phyloP scores from a whole-genome alignment of 2,329 filamentous ascomycete genomes.

The Curvularia sp. region DNA sequence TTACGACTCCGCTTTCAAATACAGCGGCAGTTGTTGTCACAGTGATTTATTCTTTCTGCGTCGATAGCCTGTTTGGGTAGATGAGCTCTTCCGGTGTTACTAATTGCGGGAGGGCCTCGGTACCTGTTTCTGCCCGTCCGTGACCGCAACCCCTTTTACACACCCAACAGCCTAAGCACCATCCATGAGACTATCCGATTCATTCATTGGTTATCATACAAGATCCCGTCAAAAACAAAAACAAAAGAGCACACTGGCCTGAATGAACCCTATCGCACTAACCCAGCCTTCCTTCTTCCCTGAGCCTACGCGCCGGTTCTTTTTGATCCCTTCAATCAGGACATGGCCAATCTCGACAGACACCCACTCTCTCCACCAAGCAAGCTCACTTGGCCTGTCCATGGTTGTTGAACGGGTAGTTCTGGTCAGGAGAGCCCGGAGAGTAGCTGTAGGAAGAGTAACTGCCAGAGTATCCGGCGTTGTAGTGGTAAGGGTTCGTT shows the following conservation, averaged over 20 bases:
- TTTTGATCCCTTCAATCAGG: not conserved
- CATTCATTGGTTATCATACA: slow-evolving; percentile 1
- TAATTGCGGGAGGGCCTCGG: too few species aligned
- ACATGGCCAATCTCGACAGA: not conserved
- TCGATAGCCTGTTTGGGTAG: too few species aligned
- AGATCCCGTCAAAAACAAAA: not conserved
- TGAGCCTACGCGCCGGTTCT: not conserved
- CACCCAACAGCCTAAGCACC: not conserved
- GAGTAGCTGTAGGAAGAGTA: slow-evolving; percentile 28
- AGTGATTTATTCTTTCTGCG: too few species aligned
- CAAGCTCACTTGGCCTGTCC: slow-evolving; percentile 21
- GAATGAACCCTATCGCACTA: not conserved
- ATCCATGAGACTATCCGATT: not conserved
- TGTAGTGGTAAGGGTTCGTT: slow-evolving; percentile 34
- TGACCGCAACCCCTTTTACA: not conserved
- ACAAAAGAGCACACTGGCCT: not conserved
- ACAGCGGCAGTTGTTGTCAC: too few species aligned
- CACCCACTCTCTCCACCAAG: not conserved
- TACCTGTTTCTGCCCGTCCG: not conserved
- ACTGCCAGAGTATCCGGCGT: slow-evolving; percentile 26
- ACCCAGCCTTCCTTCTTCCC: not conserved
- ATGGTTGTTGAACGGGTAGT: slow-evolving; percentile 27
- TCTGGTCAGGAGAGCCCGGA: slow-evolving; percentile 25
- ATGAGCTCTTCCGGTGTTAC: too few species aligned
- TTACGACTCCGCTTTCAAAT: too few species aligned